These are phyloP conservation scores for Starmera dryadoides DNA, from an alignment of 805 yeast species.

Conservation along the genomic window DNA sequence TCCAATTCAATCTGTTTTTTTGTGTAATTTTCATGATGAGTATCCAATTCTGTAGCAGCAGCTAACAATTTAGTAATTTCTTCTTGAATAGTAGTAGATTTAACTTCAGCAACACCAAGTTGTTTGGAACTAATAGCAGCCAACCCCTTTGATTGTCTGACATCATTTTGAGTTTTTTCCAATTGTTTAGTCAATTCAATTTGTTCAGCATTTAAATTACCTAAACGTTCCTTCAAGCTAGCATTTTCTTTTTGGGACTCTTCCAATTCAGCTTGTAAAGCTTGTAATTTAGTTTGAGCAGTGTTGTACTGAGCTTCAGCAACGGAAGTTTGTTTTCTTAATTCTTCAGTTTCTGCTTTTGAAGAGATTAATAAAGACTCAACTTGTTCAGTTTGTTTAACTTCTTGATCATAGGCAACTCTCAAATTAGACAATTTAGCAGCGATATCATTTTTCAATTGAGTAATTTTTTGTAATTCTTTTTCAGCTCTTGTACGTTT, in stretches of 20 bases:
- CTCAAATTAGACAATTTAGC: slow-evolving; percentile 60
- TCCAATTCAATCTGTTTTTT: slow-evolving; percentile 27
- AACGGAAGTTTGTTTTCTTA: slow-evolving; percentile 65
- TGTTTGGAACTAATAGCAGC: slow-evolving; percentile 64
- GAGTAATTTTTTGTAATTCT: slow-evolving; percentile 64
- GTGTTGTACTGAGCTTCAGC: slow-evolving; percentile 76
- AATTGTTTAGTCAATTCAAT: slow-evolving; percentile 51
- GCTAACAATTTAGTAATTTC: slow-evolving; percentile 27
- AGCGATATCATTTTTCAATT: slow-evolving; percentile 65
- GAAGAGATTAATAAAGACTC: slow-evolving; percentile 56
- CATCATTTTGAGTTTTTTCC: slow-evolving; percentile 43
- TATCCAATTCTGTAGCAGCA: slow-evolving; percentile 28
- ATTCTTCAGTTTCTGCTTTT: slow-evolving; percentile 57
- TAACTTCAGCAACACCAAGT: slow-evolving; percentile 52
- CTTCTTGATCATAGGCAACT: slow-evolving; percentile 71
- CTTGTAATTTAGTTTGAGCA: slow-evolving; percentile 55
- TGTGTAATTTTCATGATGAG: slow-evolving; percentile 31
- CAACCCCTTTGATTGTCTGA: slow-evolving; percentile 55
- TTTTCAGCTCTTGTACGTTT: slow-evolving; percentile 70
- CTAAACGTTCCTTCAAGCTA: slow-evolving; percentile 60
- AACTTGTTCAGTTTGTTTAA: slow-evolving; percentile 64
- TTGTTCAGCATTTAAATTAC: slow-evolving; percentile 58
- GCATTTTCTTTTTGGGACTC: slow-evolving; percentile 64
- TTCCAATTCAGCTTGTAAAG: slow-evolving; percentile 52
- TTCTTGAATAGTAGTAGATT: slow-evolving; percentile 34